These are phyloP conservation scores for Arabidopsis lyrata DNA, from an alignment of 441 rosid species.

Conservation along the genomic window DNA sequence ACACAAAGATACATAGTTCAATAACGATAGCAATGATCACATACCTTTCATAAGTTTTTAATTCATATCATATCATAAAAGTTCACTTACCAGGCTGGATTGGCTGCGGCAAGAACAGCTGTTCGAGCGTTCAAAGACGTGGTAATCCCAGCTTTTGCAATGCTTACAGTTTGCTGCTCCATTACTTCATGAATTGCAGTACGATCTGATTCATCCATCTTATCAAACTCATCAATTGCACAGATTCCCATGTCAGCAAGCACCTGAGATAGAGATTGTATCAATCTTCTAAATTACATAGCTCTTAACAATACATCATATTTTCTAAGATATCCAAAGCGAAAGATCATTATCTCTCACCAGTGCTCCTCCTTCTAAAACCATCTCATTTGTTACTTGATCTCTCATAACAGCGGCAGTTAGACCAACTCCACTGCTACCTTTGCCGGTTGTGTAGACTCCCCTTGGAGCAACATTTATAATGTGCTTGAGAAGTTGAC, in stretches of 20 bases:
- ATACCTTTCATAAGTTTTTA: conserved; percentile 21
- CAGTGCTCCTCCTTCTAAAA: conserved; percentile 99
- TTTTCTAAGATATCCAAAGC: neutral
- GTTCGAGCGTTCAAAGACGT: conserved; percentile 99
- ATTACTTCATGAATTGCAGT: conserved; percentile 99
- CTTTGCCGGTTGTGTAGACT: conserved; percentile 96
- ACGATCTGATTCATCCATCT: conserved; percentile 99
- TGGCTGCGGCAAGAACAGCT: conserved; percentile 99
- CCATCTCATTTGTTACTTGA: conserved; percentile 98
- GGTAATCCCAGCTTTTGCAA: conserved; percentile 99
- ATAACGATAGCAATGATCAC: conserved; percentile 29
- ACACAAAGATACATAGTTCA: conserved; percentile 28
- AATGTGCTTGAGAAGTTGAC: conserved; percentile 99
- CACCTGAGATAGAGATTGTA: conserved; percentile 64
- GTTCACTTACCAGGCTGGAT: conserved; percentile 91
- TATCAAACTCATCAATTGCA: conserved; percentile 99
- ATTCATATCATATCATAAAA: conserved; percentile 15
- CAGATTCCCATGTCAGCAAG: conserved; percentile 99
- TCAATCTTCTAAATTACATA: conserved; percentile 23
- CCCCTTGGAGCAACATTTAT: conserved; percentile 98
- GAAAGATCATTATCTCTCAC: conserved; percentile 53
- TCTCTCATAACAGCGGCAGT: conserved; percentile 99
- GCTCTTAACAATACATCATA: neutral
- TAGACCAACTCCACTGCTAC: conserved; percentile 99
- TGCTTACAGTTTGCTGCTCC: conserved; percentile 99